A percentile compares a stretch with the other conserved stretches of the same genome.
phyloP scores from a whole-genome alignment of 2,329 filamentous ascomycete genomes.

The Xylariaceae sp. region DNA sequence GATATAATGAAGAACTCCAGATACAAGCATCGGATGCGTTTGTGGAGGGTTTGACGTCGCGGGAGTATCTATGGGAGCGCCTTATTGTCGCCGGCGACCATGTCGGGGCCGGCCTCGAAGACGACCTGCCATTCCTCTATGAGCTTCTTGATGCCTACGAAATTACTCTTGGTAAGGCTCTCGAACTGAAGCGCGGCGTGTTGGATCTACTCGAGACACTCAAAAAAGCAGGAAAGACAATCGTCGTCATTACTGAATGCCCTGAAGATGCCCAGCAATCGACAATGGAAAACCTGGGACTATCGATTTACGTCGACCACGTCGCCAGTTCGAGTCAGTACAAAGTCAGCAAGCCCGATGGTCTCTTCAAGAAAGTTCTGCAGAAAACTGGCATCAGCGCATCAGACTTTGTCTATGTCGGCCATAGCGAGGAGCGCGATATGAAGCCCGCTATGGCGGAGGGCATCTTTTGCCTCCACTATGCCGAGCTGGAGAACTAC shows the following conservation, averaged over 20 bases:
- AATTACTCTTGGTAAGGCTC: slow-evolving; percentile 22
- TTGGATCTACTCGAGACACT: slow-evolving; percentile 33
- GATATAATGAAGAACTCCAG: slow-evolving; percentile 34
- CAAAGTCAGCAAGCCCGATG: slow-evolving; percentile 26
- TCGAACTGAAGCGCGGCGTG: slow-evolving; percentile 37
- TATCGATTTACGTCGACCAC: slow-evolving; percentile 28
- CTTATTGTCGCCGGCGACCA: slow-evolving; percentile 34
- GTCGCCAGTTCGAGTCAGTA: slow-evolving; percentile 33
- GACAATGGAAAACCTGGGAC: slow-evolving; percentile 34
- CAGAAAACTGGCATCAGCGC: slow-evolving; percentile 24
- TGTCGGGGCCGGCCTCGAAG: slow-evolving; percentile 17
- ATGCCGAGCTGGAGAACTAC: slow-evolving; percentile 20
- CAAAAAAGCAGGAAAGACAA: slow-evolving; percentile 34
- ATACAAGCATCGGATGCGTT: slow-evolving; percentile 38
- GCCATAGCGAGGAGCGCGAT: slow-evolving; percentile 31
- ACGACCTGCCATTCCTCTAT: slow-evolving; percentile 19
- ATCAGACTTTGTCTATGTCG: slow-evolving; percentile 29
- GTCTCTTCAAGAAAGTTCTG: slow-evolving; percentile 29
- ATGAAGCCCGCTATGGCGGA: slow-evolving; percentile 27
- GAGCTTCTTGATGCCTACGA: slow-evolving; percentile 32
- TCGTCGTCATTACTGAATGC: slow-evolving; percentile 43
- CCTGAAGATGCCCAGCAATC: slow-evolving; percentile 44
- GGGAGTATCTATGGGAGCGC: slow-evolving; percentile 39
- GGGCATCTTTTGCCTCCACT: slow-evolving; percentile 30
- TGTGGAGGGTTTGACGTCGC: slow-evolving; percentile 39